These are phyloP conservation scores for Aureobasidium sp. DNA, from an alignment of 2,329 filamentous ascomycete genomes.

Conservation along the genomic window DNA sequence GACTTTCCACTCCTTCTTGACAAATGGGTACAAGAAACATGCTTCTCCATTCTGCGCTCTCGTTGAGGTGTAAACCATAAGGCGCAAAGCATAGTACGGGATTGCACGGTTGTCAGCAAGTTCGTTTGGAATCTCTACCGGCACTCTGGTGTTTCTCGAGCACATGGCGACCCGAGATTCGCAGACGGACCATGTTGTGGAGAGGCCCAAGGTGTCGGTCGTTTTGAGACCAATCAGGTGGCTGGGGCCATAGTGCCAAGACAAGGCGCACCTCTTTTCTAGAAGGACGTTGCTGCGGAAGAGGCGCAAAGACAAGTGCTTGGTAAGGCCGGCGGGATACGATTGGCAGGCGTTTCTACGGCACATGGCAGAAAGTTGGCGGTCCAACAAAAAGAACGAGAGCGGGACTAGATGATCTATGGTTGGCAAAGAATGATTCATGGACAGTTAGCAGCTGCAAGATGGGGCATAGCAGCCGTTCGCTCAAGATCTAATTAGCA, in stretches of 20 bases:
- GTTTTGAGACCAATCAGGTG: background rate
- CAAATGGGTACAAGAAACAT: background rate
- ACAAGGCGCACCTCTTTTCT: background rate
- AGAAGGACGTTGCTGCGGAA: conserved; percentile 5
- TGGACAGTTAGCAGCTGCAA: background rate
- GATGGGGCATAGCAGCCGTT: conserved; percentile 8
- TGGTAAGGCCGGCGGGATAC: background rate
- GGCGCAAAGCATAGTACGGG: background rate
- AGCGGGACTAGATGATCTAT: background rate
- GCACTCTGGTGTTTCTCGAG: background rate
- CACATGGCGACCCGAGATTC: conserved; percentile 9
- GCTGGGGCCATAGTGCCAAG: background rate
- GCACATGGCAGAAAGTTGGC: background rate
- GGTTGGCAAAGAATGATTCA: background rate
- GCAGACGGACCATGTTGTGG: background rate
- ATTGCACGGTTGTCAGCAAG: background rate
- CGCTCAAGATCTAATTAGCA: background rate
- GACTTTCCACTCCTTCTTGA: background rate
- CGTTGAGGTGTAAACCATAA: background rate
- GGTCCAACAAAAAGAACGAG: background rate
- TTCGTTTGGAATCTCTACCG: background rate
- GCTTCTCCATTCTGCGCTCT: background rate
- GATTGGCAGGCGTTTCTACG: conserved; percentile 6
- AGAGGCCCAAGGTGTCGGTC: background rate
- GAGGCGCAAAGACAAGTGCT: background rate